Conservation (phyloP, 768 basidiomycete species). For the Lanmaoa pseudosensibilis region DNA sequence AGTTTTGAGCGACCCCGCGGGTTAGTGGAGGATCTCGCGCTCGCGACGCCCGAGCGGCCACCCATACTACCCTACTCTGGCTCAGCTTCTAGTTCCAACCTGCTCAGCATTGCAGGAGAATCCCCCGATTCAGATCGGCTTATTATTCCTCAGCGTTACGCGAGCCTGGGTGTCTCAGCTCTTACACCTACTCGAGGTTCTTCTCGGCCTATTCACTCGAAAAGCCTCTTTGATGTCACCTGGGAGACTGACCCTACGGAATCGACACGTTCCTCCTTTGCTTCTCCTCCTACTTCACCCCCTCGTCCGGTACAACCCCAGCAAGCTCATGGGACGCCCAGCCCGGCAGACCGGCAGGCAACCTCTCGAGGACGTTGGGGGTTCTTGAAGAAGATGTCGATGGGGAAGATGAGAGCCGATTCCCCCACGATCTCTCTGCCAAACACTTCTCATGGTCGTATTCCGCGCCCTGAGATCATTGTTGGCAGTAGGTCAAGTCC, state of each 20-base stretch:
- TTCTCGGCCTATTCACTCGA: slow-evolving; percentile 40
- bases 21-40: slow-evolving; percentile 26
- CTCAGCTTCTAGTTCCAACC: slow-evolving; percentile 70
- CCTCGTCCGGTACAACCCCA: slow-evolving; percentile 21
- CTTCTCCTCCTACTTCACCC: slow-evolving; percentile 30
- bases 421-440: slow-evolving; percentile 42
- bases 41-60: slow-evolving; percentile 41
- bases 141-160: slow-evolving; percentile 56
- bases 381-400: slow-evolving; percentile 97
- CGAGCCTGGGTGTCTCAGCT: slow-evolving; percentile 58
- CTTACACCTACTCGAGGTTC: slow-evolving; percentile 35
- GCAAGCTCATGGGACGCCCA: slow-evolving; percentile 15
- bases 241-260: slow-evolving; percentile 25
- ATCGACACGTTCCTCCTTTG: slow-evolving; percentile 25
- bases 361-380: slow-evolving; percentile 73
- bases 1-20: slow-evolving; percentile 31
- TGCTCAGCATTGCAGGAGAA: slow-evolving; percentile 41
- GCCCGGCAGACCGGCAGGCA: slow-evolving; percentile 27
- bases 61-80: slow-evolving; percentile 51
- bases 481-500: slow-evolving; percentile 25
- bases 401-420: slow-evolving; percentile 85
- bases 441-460: slow-evolving; percentile 32
- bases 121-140: slow-evolving; percentile 38
- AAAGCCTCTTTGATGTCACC: slow-evolving; percentile 52
- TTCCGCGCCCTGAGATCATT: slow-evolving; percentile 13